Evolutionary conservation across 441 rosid species (phyloP).

Genomic region (Jatropha podagrica): DNA sequence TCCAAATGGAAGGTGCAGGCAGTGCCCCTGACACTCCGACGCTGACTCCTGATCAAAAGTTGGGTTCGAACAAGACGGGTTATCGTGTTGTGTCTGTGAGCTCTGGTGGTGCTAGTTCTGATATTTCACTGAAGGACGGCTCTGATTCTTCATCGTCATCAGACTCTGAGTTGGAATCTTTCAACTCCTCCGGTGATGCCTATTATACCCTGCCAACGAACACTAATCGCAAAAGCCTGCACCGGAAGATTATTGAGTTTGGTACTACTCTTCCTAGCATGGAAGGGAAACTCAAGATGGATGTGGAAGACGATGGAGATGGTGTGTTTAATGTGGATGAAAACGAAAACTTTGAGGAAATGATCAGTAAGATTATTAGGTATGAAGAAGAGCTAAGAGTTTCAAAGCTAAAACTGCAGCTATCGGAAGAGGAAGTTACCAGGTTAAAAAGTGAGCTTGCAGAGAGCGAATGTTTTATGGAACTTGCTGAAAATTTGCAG

Average conservation of each 20-base stretch:
- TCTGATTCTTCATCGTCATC: constrained; percentile 54
- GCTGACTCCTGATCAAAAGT: constrained; percentile 43
- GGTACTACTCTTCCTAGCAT: constrained; percentile 23
- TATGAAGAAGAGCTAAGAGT: constrained; percentile 50
- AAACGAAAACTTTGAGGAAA: constrained; percentile 37
- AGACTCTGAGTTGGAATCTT: constrained; percentile 70
- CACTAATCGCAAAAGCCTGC: constrained; percentile 28
- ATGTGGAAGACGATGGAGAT: constrained; percentile 34
- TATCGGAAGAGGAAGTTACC: constrained; percentile 53
- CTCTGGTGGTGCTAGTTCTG: constrained; percentile 47
- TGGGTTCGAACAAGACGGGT: constrained; percentile 25
- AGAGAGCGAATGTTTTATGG: constrained; percentile 26
- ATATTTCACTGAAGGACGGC: constrained; percentile 48
- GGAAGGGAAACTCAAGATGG: constrained; percentile 25
- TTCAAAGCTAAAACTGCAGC: constrained; percentile 44
- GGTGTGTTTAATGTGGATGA: constrained; percentile 24
- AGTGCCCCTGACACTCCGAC: constrained; percentile 33
- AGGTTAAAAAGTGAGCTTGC: constrained; percentile 44
- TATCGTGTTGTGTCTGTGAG: constrained; percentile 36
- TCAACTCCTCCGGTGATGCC: constrained; percentile 49
- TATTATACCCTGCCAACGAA: constrained; percentile 35
- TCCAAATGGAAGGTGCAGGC: constrained; percentile 33
- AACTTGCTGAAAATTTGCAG: constrained; percentile 30
- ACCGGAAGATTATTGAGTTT: constrained; percentile 26
- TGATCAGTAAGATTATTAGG: constrained; percentile 26